Base-by-base conservation (phyloP, 345 rosid species). In the Salix brachista region DNA sequence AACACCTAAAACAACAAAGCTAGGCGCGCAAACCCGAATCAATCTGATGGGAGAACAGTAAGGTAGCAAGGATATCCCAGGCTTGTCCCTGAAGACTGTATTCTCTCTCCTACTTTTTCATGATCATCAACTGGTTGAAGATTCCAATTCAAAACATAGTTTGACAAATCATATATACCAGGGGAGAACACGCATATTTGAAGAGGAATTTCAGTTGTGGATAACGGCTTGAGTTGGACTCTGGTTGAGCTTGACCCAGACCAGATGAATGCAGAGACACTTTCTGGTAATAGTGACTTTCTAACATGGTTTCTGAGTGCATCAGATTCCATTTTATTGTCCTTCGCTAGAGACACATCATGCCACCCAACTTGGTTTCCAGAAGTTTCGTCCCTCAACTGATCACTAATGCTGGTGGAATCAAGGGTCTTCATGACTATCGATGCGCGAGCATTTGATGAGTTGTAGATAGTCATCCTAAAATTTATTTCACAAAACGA, bases 161-260 rank as follows among this genome's bases (percentile, higher is more conserved):
- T 89, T 25, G 99, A 92, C 4, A 96, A 86, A 77, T 94, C 92
- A 60, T 90, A 92, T 30, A 87, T 78, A 48, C 99, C 97, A 0
- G 97, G 97, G 64, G 90, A 84, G 75, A 96, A 94, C 73, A 89
- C 80, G 26, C 90, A 91, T 70, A 94, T 79, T 88, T 87, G 88
- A 80, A 94, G 89, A 25, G 92, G 90, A 79, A 92, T 81, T 83
- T 85, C 88, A 0, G 72, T 52, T 13, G 88, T 80, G 23, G 97
- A 92, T 76, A 79, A 54, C 18, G 99, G 93, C 79, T 83, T 85
- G 64, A 91, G 80, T 74, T 42, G 80, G 73, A 88, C 80, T 70
- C 80, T 89, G 67, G 92, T 91, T 34, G 88, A 86, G 79, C 94
- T 91, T 65, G 97, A 83, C 54, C 92, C 97, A 60, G 90, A 88